Evolutionary conservation across 306 rosid genomes (phyloP).

Genomic region (Sophora flavescens): DNA sequence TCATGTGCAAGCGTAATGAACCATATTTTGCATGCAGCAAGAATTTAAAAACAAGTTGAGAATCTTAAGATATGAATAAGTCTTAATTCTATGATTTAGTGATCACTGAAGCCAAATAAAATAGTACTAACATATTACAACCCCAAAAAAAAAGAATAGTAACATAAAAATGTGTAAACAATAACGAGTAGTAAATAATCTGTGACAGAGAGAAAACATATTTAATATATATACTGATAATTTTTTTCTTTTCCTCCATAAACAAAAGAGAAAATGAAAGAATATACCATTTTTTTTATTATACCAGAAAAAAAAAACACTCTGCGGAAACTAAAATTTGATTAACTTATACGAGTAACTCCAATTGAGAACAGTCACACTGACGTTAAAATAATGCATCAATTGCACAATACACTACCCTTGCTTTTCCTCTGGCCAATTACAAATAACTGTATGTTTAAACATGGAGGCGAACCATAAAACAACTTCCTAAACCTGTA

Average conservation of each 20-base stretch:
- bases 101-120: slow-evolving; percentile 11
- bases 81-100: neutral
- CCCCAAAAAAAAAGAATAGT: too few relatives aligned
- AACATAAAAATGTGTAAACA: neutral
- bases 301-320: neutral
- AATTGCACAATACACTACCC: slow-evolving; percentile 40
- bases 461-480: slow-evolving; percentile 23
- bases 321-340: neutral
- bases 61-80: neutral
- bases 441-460: neutral
- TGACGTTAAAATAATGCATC: slow-evolving; percentile 40
- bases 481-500: slow-evolving; percentile 33
- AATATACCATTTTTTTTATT: too few relatives aligned
- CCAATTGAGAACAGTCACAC: slow-evolving; percentile 3
- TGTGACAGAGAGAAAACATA: neutral
- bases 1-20: slow-evolving; percentile 7
- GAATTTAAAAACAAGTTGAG: neutral
- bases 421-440: slow-evolving; percentile 21
- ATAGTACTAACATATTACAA: too few relatives aligned
- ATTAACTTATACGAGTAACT: slow-evolving; percentile 7
- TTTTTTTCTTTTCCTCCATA: neutral
- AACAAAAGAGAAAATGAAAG: neutral
- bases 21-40: slow-evolving; percentile 19
- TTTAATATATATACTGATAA: neutral
- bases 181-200: neutral